phyloP scores from a whole-genome alignment of 495 filamentous ascomycete species.

The Peziza echinospora region DNA sequence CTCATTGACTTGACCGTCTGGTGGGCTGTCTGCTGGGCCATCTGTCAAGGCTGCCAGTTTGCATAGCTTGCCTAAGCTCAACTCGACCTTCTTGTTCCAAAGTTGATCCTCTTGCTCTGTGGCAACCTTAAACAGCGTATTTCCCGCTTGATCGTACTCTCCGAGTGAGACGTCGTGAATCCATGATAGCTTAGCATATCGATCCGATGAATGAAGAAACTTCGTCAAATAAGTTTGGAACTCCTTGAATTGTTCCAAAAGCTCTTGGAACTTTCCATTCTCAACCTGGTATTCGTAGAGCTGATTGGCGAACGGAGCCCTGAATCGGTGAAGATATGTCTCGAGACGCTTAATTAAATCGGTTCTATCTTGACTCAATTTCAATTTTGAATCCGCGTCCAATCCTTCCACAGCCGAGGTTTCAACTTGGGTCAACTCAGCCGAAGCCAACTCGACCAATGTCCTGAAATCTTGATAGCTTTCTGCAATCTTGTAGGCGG shows the following conservation, averaged over 20 bases:
- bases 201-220: constrained; percentile 46
- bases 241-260: constrained; percentile 42
- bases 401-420: constrained; percentile 15
- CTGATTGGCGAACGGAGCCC: constrained; percentile 54
- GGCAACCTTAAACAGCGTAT: constrained; percentile 42
- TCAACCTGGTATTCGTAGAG: constrained; percentile 57
- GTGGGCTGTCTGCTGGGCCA: constrained; percentile 11
- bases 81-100: constrained; percentile 75
- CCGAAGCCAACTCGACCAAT: constrained; percentile 34
- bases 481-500: constrained; percentile 52
- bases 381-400: constrained; percentile 10
- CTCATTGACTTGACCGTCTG: constrained; percentile 9
- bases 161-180: constrained; percentile 70
- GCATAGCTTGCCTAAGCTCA: constrained; percentile 70
- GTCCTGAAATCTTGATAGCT: constrained; percentile 47
- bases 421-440: constrained; percentile 12
- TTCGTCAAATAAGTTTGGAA: constrained; percentile 45
- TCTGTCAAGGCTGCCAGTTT: constrained; percentile 38
- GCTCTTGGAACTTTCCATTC: constrained; percentile 36
- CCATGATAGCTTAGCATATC: constrained; percentile 65
- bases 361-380: neutral
- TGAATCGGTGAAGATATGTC: constrained; percentile 49
- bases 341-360: constrained; percentile 27
- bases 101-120: constrained; percentile 44
- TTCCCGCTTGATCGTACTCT: constrained; percentile 47